Percentiles rank a stretch among this genome's conserved stretches.
phyloP scores from a whole-genome alignment of 2,329 filamentous ascomycete genomes.

The Exophiala calicioides region DNA sequence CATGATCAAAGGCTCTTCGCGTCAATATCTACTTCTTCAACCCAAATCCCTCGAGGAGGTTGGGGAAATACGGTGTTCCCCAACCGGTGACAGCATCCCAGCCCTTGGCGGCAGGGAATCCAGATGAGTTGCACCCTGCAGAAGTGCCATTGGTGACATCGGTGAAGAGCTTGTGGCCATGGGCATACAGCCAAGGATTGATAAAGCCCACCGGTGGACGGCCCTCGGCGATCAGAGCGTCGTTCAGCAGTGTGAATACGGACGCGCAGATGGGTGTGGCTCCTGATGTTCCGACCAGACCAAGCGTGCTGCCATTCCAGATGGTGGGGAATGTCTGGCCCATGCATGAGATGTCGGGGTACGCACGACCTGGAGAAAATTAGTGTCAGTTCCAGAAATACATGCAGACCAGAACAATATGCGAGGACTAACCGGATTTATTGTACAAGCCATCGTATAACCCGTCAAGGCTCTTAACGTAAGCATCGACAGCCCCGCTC shows the following conservation, averaged over 20 bases:
- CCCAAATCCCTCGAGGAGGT: slow-evolving; percentile 25
- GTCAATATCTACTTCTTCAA: slow-evolving; percentile 19
- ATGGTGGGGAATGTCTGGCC: slow-evolving; percentile 45
- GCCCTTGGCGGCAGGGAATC: slow-evolving; percentile 35
- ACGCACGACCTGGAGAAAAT: slow-evolving; percentile 56
- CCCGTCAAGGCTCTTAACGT: slow-evolving; percentile 44
- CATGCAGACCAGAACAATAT: slow-evolving; percentile 38
- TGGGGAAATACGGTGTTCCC: slow-evolving; percentile 34
- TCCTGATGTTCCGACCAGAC: slow-evolving; percentile 51
- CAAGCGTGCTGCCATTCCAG: slow-evolving; percentile 39
- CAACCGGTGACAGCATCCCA: slow-evolving; percentile 41
- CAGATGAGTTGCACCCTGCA: slow-evolving; percentile 36
- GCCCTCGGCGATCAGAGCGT: slow-evolving; percentile 27
- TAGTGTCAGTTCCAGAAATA: too few species aligned
- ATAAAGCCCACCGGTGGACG: slow-evolving; percentile 28
- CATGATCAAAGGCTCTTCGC: too few species aligned
- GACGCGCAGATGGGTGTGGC: slow-evolving; percentile 28
- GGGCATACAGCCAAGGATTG: slow-evolving; percentile 30
- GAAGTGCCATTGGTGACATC: slow-evolving; percentile 38
- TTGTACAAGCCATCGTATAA: slow-evolving; percentile 60
- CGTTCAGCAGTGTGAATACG: slow-evolving; percentile 28
- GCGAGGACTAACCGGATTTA: slow-evolving; percentile 51
- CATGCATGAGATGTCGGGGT: slow-evolving; percentile 65
- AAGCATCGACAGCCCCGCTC: slow-evolving; percentile 45
- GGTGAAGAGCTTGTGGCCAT: slow-evolving; percentile 32